Percentiles rank a stretch among this genome's conserved stretches.
Evolutionary conservation across 257 asterid species (phyloP).

Genomic region (Solanum sitiens): DNA sequence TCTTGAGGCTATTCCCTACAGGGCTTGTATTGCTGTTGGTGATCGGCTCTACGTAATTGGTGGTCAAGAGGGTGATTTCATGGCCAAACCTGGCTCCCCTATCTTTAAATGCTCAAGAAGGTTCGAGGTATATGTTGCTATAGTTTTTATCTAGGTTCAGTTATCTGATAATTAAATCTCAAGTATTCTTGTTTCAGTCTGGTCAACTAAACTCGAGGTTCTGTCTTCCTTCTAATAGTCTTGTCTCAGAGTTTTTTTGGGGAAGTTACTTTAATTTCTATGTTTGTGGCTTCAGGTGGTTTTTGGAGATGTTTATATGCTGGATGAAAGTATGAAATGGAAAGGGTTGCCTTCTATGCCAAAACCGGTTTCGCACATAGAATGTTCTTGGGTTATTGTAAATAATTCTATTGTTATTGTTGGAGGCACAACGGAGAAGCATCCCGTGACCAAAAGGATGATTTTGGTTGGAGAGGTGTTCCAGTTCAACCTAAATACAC

Average conservation of each 20-base stretch:
- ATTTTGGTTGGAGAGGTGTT: conserved; percentile 66
- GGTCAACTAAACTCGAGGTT: background rate
- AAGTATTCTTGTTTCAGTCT: background rate
- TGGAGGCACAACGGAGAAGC: conserved; percentile 77
- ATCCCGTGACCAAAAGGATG: conserved; percentile 67
- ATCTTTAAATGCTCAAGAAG: conserved; percentile 69
- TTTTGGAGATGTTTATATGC: conserved; percentile 67
- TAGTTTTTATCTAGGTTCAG: background rate
- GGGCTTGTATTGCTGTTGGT: conserved; percentile 54
- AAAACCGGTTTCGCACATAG: conserved; percentile 65
- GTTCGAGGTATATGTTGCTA: conserved; percentile 36
- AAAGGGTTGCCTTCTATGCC: conserved; percentile 47
- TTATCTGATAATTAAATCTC: background rate
- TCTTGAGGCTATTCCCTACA: background rate
- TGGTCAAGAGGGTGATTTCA: conserved; percentile 84
- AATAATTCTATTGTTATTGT: conserved; percentile 45
- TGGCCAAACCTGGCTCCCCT: conserved; percentile 78
- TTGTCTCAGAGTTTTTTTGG: background rate
- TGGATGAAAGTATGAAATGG: conserved; percentile 53
- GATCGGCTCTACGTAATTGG: conserved; percentile 62
- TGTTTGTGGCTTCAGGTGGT: conserved; percentile 34
- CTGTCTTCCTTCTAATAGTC: background rate
- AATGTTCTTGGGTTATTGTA: conserved; percentile 48
- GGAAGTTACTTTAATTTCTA: background rate
- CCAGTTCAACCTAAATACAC: conserved; percentile 37